Base-by-base conservation (phyloP, 2,329 filamentous ascomycete genomes). In the Xylariaceae sp. region DNA sequence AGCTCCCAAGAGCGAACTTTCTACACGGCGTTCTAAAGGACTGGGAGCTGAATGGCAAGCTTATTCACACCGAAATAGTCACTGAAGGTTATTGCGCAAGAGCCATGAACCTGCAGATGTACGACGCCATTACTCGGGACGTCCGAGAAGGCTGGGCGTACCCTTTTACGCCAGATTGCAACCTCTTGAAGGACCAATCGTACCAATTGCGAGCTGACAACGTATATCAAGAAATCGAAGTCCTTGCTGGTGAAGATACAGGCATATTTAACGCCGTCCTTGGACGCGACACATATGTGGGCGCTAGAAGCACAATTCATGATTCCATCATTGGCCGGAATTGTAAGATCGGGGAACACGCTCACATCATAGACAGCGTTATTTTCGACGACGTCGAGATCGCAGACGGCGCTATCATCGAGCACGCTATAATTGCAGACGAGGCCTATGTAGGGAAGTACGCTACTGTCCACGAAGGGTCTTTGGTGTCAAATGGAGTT, bases 11-110 rank as follows among this genome's bases (percentile, higher is more conserved):
- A 52, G 87, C 86, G 65, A 90, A 95, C 65, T 96, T 96, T 65
- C 73, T 99, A 37, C 89, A 91, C 68, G 91, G 91, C 56, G 91
- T 97, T 1, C 75, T 99, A 51, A 96, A 96, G 74, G 94, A 99
- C 70, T 96, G 90, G 75, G 94, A 99, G 69, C 77, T 97, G 54
- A 97, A 97, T 70, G 91, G 91, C 56, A 96, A 97, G 75, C 91
- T 90, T n/a, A 89, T 99, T 50, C 91, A 96, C 69, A 87, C 90
- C 2, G 88, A 97, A 65, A 86, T 97, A 60, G 77, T 95, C 44
- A 81, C 84, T 37, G 83, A 91, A 50, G 84, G 89, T 56, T 99
- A 97, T 67, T 89, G 90, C 1, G 91, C 91, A 1, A 80, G 94
- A 60, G 91, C 90, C 9, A 86, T 83, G 67, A 95, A 91, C 66